phyloP scores from a whole-genome alignment of 2,329 filamentous ascomycete genomes.

The Alternaria ventricosa region DNA sequence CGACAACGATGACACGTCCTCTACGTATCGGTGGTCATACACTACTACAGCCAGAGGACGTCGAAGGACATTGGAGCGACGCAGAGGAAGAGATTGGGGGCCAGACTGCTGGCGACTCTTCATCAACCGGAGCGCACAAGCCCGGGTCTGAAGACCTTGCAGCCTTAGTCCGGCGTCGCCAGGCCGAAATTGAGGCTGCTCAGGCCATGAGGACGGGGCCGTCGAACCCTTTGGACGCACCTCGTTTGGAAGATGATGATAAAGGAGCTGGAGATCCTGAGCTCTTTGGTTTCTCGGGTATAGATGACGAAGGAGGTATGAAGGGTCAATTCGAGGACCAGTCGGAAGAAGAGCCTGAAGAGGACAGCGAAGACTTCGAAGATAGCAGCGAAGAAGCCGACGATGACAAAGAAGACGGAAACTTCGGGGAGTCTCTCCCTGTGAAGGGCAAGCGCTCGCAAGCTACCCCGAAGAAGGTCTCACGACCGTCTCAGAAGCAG shows the following conservation, averaged over 20 bases:
- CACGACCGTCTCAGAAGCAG: not conserved
- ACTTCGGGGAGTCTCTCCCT: not conserved
- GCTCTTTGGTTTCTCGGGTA: not conserved
- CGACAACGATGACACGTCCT: not conserved
- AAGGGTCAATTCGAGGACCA: not conserved
- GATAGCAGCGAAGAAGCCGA: not conserved
- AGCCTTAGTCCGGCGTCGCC: not conserved
- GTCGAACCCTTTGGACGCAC: rapidly evolving
- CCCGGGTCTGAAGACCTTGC: not conserved
- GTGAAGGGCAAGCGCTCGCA: not conserved
- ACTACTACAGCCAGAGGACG: not conserved
- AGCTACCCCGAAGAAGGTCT: not conserved
- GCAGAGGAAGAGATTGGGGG: not conserved
- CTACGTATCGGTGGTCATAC: not conserved
- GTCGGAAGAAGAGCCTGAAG: not conserved
- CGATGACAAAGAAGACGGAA: not conserved
- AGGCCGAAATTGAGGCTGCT: not conserved
- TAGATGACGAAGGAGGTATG: not conserved
- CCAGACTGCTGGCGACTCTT: not conserved
- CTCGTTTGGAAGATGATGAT: not conserved
- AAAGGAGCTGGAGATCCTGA: not conserved
- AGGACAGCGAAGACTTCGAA: not conserved
- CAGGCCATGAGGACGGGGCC: not conserved
- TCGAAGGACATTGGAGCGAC: not conserved
- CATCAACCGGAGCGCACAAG: not conserved